Evolutionary conservation across 192 early-diverging fungal genomes (phyloP), one percentile per base, ranked within the genome.

Genomic region (Lobosporangium transversale): DNA sequence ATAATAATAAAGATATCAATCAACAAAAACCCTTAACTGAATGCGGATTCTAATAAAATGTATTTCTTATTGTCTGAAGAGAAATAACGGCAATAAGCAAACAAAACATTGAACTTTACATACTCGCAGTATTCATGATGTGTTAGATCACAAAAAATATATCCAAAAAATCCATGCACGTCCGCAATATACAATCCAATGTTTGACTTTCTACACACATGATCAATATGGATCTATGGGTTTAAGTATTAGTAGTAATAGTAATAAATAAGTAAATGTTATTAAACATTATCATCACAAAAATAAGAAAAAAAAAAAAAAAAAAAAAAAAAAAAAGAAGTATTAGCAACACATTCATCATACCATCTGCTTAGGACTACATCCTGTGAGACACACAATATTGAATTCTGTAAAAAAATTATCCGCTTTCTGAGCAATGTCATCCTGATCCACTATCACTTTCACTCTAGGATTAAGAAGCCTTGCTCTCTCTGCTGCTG

Each of bases 401-500:
- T 94, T 89, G 74, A 89, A 96, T 10, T 68, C 32, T 15, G 68
- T 55, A 35, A 92, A 87, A 59, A 83, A 93, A 6, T 50, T 68
- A 47, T 87, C 80, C 11, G 80, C 21, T 36, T 87, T 83, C 1
- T 73, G 36, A 1, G 50, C 40, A 57, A 89, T 74, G n/a, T 80
- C 62, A 11, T 71, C 61, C 27, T 63, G 49, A 44, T 89, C 82
- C n/a, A 84, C 83, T 15, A 75, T 57, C 1, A 95, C 80, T 5
- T 80, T 59, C 3, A 98, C 96, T 29, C 93, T 87, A 18, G 96
- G 96, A 61, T 98, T 98, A 61, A 98, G 80, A 4, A 86, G 66
- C 23, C 81, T 81, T n/a, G 95, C 70, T 23, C 85, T 80, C 12
- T 86, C 86, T 2, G 84, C 86, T 17, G 89, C 78, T n/a, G 88